Evolutionary conservation across 2,329 filamentous ascomycete species (phyloP).

Genomic region (Colletotrichum nymphaeae): DNA sequence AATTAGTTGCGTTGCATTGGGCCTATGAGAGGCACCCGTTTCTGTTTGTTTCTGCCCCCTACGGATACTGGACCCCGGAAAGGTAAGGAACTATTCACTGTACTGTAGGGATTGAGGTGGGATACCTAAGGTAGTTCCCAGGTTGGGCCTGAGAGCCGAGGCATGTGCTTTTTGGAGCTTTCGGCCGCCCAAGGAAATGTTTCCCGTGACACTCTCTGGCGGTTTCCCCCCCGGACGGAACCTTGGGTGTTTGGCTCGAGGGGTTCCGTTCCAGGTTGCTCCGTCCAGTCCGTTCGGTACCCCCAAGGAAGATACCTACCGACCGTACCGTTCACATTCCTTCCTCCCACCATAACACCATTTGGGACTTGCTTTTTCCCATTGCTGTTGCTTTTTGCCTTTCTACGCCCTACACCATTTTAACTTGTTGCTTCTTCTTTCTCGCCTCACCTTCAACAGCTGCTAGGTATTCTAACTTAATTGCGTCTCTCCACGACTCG

Average conservation of each 20-base stretch:
- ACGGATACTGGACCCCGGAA: not conserved
- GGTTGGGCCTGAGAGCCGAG: conserved; percentile 28
- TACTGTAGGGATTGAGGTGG: not conserved
- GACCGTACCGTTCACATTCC: not conserved
- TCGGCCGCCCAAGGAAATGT: not conserved
- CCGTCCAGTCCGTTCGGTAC: not conserved
- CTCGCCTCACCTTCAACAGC: not conserved
- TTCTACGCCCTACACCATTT: not conserved
- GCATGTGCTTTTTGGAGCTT: conserved; percentile 27
- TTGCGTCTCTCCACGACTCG: not conserved
- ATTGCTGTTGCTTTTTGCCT: not conserved
- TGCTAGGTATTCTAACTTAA: not conserved
- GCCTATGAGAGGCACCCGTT: not conserved
- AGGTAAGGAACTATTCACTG: no score
- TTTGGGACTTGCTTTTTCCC: not conserved
- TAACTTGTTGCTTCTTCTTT: not conserved
- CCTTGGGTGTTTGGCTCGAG: not conserved
- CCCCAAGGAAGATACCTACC: no score
- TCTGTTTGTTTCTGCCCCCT: not conserved
- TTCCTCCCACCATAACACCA: not conserved
- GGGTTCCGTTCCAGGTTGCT: not conserved
- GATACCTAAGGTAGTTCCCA: not conserved
- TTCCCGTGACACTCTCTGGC: not conserved
- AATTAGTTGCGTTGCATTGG: not conserved
- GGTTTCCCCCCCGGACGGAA: not conserved